Evolutionary conservation across 176 grass and related monocot species (phyloP).

Genomic region (Dendrocalamus sinicus): DNA sequence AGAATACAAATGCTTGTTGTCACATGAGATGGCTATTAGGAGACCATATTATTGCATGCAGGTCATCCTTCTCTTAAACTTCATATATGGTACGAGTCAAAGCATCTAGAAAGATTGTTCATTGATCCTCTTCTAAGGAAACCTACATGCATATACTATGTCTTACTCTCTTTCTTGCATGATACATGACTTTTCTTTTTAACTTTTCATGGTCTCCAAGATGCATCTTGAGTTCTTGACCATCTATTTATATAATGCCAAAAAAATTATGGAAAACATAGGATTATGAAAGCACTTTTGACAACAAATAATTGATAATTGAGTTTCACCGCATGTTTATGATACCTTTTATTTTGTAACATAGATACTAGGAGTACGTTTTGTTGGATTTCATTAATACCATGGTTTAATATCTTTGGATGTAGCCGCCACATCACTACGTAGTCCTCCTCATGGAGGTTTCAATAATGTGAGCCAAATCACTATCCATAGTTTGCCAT

Average conservation of each 20-base stretch:
- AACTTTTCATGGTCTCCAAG: neutral
- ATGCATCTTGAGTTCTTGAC: no score
- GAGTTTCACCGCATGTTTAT: neutral
- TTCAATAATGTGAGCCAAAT: neutral
- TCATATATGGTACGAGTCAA: conserved; percentile 8
- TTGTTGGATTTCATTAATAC: neutral
- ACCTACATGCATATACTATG: neutral
- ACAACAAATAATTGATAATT: neutral
- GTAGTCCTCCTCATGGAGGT: no score
- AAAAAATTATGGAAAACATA: no score
- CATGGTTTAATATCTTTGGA: neutral
- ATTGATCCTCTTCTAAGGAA: neutral
- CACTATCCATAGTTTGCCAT: neutral
- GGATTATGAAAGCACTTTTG: neutral
- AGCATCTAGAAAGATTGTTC: neutral
- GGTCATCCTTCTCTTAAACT: conserved; percentile 46
- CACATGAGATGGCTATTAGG: conserved; percentile 43
- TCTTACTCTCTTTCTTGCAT: neutral
- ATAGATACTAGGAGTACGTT: neutral
- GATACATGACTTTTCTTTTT: neutral
- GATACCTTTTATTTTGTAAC: neutral
- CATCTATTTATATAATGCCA: no score
- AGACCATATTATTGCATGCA: conserved; percentile 90
- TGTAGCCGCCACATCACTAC: neutral
- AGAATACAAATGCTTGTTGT: conserved; percentile 69